Base-by-base conservation (phyloP, 2,329 filamentous ascomycete species). In the Aspergillus viridinutans region DNA sequence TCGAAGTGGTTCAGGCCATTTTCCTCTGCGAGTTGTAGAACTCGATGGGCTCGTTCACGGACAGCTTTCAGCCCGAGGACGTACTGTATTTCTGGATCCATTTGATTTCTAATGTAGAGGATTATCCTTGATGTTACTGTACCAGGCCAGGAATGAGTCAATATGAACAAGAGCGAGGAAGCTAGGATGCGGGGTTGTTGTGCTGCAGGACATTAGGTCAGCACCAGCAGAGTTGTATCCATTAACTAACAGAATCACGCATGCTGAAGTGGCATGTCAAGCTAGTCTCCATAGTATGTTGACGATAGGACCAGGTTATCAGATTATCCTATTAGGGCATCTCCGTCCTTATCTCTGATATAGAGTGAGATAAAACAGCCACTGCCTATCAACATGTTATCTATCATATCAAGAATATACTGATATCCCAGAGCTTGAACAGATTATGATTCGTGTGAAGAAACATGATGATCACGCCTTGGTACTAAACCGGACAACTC, bases 1-100 rank as follows among this genome's bases (percentile, higher is more conserved):
- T 75, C 67, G 52, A 80, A 81, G 61, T 79, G 76, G 58, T 67
- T 73, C 32, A 81, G 63, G 6, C 69, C 63, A 3, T 72, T 72
- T 3, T 67, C 58, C 54, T 74, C 67, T n/a, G 79, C 79, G 1
- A 71, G 70, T 32, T 71, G 64, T 43, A 70, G 56, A 4, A 72
- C 68, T 12, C 55, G 43, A 40, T 64, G 63, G 4, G 69, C 67
- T 40, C 62, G 60, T 50, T 66, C 59, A 14, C 69, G 69, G 26
- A 72, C 69, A 2, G 69, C 67, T 55, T 70, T 58, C 1, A 72
- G 58, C 50, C 67, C 61, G 42, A 70, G 65, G 12, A 72, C 50
- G 49, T 66, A 60, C 51, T 70, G 60, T n/a, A 70, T 67, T 20
- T 57, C 56, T 26, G 54, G 50, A 38, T 64, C 61, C 63, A 66